phyloP scores from a whole-genome alignment of 805 yeast species.

The Candida maesae region DNA sequence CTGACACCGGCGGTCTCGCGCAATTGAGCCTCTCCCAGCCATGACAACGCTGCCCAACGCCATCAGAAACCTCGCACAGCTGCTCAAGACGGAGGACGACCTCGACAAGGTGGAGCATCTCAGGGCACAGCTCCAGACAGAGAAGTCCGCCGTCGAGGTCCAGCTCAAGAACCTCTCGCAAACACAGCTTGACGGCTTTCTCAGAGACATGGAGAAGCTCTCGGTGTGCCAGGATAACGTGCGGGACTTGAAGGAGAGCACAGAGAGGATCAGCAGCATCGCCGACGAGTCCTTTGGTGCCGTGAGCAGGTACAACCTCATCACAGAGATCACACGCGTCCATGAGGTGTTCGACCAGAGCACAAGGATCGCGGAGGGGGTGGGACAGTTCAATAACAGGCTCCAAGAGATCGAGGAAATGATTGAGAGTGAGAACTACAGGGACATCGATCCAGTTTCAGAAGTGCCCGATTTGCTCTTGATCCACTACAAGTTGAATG shows the following conservation, averaged over 20 bases:
- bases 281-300: constrained; percentile 55
- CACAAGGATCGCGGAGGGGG: constrained; percentile 57
- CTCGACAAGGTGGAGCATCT: constrained; percentile 49
- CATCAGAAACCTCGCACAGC: constrained; percentile 28
- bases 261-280: constrained; percentile 41
- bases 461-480: constrained; percentile 53
- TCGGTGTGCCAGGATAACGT: constrained; percentile 43
- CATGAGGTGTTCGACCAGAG: constrained; percentile 73
- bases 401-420: constrained; percentile 47
- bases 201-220: constrained; percentile 38
- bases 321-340: constrained; percentile 61
- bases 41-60: constrained; percentile 12
- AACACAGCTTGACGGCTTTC: constrained; percentile 55
- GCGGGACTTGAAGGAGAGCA: constrained; percentile 43
- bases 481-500: constrained; percentile 67
- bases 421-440: constrained; percentile 45
- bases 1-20: no score
- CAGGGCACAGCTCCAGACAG: constrained; percentile 56
- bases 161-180: constrained; percentile 33
- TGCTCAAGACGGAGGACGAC: constrained; percentile 43
- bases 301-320: constrained; percentile 63
- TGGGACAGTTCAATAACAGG: constrained; percentile 50
- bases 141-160: constrained; percentile 70
- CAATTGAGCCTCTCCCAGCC: no score
- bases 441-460: constrained; percentile 36